phyloP scores from a whole-genome alignment of 495 filamentous ascomycete genomes.

The Annulohypoxylon maeteangense region DNA sequence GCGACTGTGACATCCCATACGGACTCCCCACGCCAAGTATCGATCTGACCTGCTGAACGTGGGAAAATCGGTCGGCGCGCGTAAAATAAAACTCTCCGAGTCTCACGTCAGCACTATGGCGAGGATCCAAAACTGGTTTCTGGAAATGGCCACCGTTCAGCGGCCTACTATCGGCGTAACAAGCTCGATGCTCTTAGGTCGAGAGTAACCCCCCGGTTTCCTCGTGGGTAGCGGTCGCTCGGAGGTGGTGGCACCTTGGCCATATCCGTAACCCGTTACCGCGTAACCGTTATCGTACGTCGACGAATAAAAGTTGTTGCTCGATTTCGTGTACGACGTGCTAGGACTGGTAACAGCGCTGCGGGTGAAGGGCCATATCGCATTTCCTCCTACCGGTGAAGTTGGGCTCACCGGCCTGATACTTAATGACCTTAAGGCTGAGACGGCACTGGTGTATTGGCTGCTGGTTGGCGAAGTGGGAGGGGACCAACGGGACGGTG shows the following conservation, averaged over 20 bases:
- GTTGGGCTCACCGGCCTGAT: slow-evolving; percentile 60
- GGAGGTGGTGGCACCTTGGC: slow-evolving; percentile 41
- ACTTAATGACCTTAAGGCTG: slow-evolving; percentile 57
- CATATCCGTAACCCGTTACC: slow-evolving; percentile 47
- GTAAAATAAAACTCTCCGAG: slow-evolving; percentile 37
- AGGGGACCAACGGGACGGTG: slow-evolving; percentile 59
- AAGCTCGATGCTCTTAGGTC: slow-evolving; percentile 63
- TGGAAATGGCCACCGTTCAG: slow-evolving; percentile 36
- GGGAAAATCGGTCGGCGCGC: slow-evolving; percentile 33
- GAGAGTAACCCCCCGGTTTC: slow-evolving; percentile 56
- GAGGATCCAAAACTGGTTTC: slow-evolving; percentile 16
- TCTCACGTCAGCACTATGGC: slow-evolving; percentile 42
- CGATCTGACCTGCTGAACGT: slow-evolving; percentile 40
- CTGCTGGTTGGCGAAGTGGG: slow-evolving; percentile 53
- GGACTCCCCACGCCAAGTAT: slow-evolving; percentile 39
- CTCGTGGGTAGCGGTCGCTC: slow-evolving; percentile 59
- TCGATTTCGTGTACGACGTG: slow-evolving; percentile 56
- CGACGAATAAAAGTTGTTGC: slow-evolving; percentile 52
- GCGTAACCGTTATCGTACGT: slow-evolving; percentile 59
- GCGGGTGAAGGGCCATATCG: slow-evolving; percentile 59
- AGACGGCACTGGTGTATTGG: slow-evolving; percentile 54
- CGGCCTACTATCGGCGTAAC: slow-evolving; percentile 61
- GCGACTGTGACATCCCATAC: slow-evolving; percentile 16
- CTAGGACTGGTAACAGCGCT: slow-evolving; percentile 58
- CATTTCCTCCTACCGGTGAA: slow-evolving; percentile 50